Evolutionary conservation across 108 stramenopile genomes (phyloP), one percentile per base, ranked within the genome.

Genomic region (Licmophora abbreviata): DNA sequence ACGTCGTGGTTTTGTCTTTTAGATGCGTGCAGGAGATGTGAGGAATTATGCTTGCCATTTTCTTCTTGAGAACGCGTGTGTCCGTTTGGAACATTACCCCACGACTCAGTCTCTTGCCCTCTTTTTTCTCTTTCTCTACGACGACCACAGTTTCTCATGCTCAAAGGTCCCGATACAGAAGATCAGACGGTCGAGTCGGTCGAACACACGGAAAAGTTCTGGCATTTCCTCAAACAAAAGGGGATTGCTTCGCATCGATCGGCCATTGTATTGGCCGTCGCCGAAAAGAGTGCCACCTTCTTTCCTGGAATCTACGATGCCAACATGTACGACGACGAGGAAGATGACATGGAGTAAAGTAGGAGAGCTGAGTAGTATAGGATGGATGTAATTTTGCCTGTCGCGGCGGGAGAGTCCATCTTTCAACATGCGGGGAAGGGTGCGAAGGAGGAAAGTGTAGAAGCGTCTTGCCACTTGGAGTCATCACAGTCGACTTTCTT

Each of bases 201-300:
- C 28, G 94, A 96, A 57, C 97, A 96, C 61, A 92, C 82, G 28
- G 87, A 98, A 67, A 84, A 86, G 51, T 94, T 98, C 51, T 97
- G 94, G 93, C 66, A 74, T 34, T 97, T 70, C 70, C 75, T 97
- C 35, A 71, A 91, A 58, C 58, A 71, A 29, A 81, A 77, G 64
- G 94, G 93, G 10, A 94, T 95, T 58, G 61, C 70, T 22, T 57
- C 90, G 1, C 82, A 93, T 65, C 77, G 97, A 12, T 88, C 90
- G 11, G 95, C 86, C 14, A 95, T 97, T 55, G 97, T 97, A 18
- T 73, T 77, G 38, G 78, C 84, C 20, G 75, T 97, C 56, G 96
- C 96, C 11, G 88, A 92, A 56, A 97, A 95, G 61, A 61, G 79
- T 34, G 85, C 85, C 72, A 81, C 85, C 9, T 67, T 87, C 49